Evolutionary conservation across 2,329 filamentous ascomycete species (phyloP).

Genomic region (Ilyonectria robusta): DNA sequence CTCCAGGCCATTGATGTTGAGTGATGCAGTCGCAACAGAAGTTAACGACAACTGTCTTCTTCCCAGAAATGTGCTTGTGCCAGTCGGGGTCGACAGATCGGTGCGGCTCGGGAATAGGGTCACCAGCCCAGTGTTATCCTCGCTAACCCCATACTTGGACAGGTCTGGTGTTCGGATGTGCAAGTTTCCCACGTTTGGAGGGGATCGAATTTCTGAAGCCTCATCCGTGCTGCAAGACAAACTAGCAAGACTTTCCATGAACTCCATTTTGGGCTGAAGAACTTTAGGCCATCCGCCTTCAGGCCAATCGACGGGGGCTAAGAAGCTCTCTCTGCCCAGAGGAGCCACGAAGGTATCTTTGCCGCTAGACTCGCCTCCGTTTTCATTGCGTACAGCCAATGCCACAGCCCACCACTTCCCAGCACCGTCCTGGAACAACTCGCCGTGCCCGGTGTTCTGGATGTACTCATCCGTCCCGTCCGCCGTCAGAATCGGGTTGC

Average conservation of each 20-base stretch:
- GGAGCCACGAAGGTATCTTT: slow-evolving; percentile 27
- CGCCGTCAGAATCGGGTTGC: slow-evolving; percentile 53
- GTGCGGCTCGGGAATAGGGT: slow-evolving; percentile 7
- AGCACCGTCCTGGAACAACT: slow-evolving; percentile 42
- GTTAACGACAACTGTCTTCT: slow-evolving; percentile 23
- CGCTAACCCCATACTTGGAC: slow-evolving; percentile 14
- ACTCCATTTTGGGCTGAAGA: slow-evolving; percentile 22
- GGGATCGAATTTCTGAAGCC: neutral
- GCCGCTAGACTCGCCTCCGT: slow-evolving; percentile 8
- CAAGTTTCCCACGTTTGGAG: slow-evolving; percentile 15
- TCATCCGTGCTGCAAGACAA: neutral
- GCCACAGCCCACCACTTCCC: slow-evolving; percentile 40
- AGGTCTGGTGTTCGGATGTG: slow-evolving; percentile 27
- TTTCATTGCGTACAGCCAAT: slow-evolving; percentile 30
- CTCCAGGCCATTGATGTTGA: neutral
- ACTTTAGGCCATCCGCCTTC: slow-evolving; percentile 29
- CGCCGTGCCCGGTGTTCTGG: slow-evolving; percentile 44
- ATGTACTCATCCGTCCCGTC: slow-evolving; percentile 37
- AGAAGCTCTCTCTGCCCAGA: slow-evolving; percentile 28
- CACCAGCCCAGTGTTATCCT: neutral
- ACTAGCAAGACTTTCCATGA: slow-evolving; percentile 6
- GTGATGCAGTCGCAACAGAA: slow-evolving; percentile 24
- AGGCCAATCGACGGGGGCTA: slow-evolving; percentile 29
- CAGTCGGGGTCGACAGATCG: slow-evolving; percentile 17
- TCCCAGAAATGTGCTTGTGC: slow-evolving; percentile 26